These are phyloP conservation scores for Phytophthora citrophthora DNA, from an alignment of 352 stramenopile genomes.

Conservation along the genomic window DNA sequence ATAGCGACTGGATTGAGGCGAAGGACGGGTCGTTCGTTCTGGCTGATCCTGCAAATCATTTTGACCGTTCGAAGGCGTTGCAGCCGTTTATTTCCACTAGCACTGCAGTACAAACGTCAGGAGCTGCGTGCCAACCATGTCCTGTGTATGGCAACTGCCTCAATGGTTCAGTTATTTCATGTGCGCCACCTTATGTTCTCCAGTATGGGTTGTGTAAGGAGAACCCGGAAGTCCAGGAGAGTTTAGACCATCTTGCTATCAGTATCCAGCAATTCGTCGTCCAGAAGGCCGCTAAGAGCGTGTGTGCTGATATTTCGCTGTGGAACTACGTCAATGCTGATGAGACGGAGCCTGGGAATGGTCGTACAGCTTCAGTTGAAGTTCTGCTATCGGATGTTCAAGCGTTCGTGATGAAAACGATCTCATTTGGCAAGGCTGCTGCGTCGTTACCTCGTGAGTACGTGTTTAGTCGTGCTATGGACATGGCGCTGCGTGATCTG, in stretches of 20 bases:
- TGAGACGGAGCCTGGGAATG: background rate
- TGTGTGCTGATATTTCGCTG: conserved; percentile 41
- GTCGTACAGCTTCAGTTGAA: conserved; percentile 36
- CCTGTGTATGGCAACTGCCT: conserved; percentile 68
- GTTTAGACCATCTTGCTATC: conserved; percentile 50
- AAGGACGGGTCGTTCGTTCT: conserved; percentile 32
- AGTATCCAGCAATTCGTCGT: conserved; percentile 58
- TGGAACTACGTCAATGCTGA: conserved; percentile 32
- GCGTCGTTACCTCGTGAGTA: conserved; percentile 51
- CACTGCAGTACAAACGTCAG: conserved; percentile 6
- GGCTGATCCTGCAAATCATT: conserved; percentile 28
- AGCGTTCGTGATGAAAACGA: conserved; percentile 42
- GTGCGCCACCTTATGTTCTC: conserved; percentile 53
- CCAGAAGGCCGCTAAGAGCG: conserved; percentile 36
- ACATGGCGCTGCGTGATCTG: conserved; percentile 63
- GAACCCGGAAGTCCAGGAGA: conserved; percentile 53
- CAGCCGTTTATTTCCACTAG: conserved; percentile 49
- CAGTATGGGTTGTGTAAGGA: conserved; percentile 61
- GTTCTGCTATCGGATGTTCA: conserved; percentile 65
- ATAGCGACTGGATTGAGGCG: conserved; percentile 49
- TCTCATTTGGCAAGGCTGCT: conserved; percentile 54
- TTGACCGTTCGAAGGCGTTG: conserved; percentile 55
- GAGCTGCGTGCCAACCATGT: conserved; percentile 51
- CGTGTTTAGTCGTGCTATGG: conserved; percentile 66
- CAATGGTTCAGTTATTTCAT: conserved; percentile 54